Conservation (phyloP, 1,139 yeast genomes). For the Kazachstania sp. region DNA sequence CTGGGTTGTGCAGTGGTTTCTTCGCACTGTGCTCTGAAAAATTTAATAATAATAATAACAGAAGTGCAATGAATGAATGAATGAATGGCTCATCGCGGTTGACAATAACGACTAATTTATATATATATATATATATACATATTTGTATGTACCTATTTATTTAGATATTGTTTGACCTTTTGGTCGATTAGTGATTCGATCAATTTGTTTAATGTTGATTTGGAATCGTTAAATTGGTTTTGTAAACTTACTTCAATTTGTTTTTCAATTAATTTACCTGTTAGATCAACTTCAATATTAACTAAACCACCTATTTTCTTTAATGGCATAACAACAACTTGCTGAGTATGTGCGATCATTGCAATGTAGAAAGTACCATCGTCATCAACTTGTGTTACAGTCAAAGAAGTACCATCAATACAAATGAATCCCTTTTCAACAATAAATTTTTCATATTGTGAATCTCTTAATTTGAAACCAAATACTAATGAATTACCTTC, state of each 20-base stretch:
- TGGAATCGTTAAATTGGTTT: constrained; percentile 42
- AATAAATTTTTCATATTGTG: constrained; percentile 55
- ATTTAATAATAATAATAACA: too few relatives aligned
- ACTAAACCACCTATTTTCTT: constrained; percentile 59
- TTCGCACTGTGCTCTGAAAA: too few relatives aligned
- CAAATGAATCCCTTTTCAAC: constrained; percentile 92
- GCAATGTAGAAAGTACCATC: constrained; percentile 60
- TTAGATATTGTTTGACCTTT: constrained; percentile 15
- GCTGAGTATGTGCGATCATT: constrained; percentile 89
- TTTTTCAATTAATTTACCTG: constrained; percentile 85
- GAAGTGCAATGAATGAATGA: too few relatives aligned
- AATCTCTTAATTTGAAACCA: constrained; percentile 65
- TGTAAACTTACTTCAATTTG: constrained; percentile 57
- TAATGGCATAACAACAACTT: constrained; percentile 61
- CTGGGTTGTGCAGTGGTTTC: too few relatives aligned
- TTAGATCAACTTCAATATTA: constrained; percentile 87
- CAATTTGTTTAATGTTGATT: constrained; percentile 18
- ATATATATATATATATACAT: background rate
- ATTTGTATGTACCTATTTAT: background rate
- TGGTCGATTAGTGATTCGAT: constrained; percentile 20
- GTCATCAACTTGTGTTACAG: constrained; percentile 71
- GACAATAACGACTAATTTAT: too few relatives aligned
- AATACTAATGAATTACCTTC: constrained; percentile 78
- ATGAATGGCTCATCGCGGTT: too few relatives aligned
- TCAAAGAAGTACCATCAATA: constrained; percentile 88